Evolutionary conservation across 139 green algal genomes (phyloP), one percentile per base, ranked within the genome.

Genomic region (Mesostigma viride): DNA sequence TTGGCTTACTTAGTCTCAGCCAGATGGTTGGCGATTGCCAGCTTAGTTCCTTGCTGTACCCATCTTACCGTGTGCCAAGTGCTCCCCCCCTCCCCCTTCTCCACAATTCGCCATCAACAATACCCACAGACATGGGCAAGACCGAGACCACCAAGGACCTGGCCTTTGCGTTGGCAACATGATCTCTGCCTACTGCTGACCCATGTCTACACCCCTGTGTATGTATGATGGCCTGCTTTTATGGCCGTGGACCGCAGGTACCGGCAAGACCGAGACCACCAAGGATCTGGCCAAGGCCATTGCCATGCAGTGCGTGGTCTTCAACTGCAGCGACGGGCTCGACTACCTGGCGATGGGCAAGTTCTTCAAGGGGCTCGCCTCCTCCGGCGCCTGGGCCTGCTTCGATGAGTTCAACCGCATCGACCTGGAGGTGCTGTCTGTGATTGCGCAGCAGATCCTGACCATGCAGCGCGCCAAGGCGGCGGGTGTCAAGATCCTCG

Each of bases 381-480:
- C 77, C 61, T 73, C 66, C 26, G 84, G 84, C 51, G 81, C 84
- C 6, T 90, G 84, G 84, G 81, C 83, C 0, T 90, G 84, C 81
- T 90, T 88, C 68, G 84, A 90, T 44, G 84, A 90, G 74, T 90
- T 90, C 81, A 90, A 90, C 76, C 73, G 79, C 59, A 90, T 90
- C 58, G 83, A 90, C 66, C 74, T 89, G 58, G 85, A 90, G 78
- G 68, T 75, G 61, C 68, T 75, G 8, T 53, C 20, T n/a, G 86
- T 91, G 2, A 85, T 91, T 48, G 86, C 86, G 53, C 86, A 92
- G 72, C 86, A 93, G 80, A 91, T 94, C 64, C 70, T 89, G 31
- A 91, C 87, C 51, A 91, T 94, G 71, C 86, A 92, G 75, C 77
- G 85, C 2, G 87, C 87, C 56, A 90, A 89, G 72, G 71, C 76